A percentile compares a stretch with the other conserved stretches of the same genome.
phyloP scores from a whole-genome alignment of 2,329 filamentous ascomycete species.

The Microsporum canis region DNA sequence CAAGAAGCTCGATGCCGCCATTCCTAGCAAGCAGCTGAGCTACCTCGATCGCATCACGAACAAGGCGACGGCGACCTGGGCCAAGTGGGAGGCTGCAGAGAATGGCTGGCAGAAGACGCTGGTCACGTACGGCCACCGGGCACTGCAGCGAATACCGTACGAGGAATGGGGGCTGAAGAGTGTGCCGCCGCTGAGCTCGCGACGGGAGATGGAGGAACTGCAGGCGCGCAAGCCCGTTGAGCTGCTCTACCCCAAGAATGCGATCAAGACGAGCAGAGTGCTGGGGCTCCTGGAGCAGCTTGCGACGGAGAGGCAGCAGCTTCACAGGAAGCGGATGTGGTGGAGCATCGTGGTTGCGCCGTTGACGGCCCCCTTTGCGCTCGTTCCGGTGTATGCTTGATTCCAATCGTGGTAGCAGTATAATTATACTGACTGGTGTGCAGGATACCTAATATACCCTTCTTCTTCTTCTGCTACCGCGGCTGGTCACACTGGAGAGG shows the following conservation, averaged over 20 bases:
- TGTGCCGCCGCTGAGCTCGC: conserved; percentile 66
- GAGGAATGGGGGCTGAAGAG: conserved; percentile 98
- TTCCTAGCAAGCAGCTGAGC: conserved; percentile 44
- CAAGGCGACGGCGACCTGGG: conserved; percentile 68
- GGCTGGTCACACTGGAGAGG: conserved; percentile 79
- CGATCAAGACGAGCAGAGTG: conserved; percentile 55
- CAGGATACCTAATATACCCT: conserved; percentile 84
- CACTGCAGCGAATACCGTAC: conserved; percentile 78
- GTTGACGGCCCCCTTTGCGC: conserved; percentile 65
- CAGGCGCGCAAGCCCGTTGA: conserved; percentile 53
- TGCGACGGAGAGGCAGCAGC: conserved; percentile 64
- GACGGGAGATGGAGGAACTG: conserved; percentile 52
- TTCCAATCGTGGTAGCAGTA: neutral
- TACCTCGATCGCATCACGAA: conserved; percentile 57
- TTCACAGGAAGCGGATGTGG: conserved; percentile 66
- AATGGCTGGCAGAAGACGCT: conserved; percentile 79
- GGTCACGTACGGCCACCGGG: conserved; percentile 73
- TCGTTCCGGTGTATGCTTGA: conserved; percentile 66
- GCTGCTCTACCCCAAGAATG: conserved; percentile 56
- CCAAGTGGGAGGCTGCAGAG: conserved; percentile 73
- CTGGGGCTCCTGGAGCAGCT: conserved; percentile 55
- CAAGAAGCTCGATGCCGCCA: conserved; percentile 55
- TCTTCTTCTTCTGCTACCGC: conserved; percentile 89
- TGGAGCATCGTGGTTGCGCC: conserved; percentile 78
- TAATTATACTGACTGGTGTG: neutral